Percentiles rank a stretch among this genome's conserved stretches.
These are phyloP conservation scores for Kodamaea sp. DNA, from an alignment of 1,139 yeast genomes.

Conservation along the genomic window DNA sequence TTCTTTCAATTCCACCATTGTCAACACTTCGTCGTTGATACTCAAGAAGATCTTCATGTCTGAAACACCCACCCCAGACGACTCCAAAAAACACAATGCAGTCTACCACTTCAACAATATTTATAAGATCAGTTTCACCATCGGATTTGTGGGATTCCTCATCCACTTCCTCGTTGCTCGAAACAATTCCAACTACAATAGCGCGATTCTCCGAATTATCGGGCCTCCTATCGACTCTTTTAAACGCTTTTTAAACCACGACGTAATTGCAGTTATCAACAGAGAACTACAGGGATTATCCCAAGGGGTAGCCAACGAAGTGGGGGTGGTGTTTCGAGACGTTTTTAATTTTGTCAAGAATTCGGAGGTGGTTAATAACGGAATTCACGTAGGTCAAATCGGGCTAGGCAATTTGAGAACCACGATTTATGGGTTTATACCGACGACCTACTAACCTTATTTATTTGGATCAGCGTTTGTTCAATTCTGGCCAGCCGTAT, in stretches of 20 bases:
- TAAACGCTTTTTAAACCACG: not conserved
- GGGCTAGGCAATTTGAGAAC: slow-evolving; percentile 36
- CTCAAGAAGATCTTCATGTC: slow-evolving; percentile 32
- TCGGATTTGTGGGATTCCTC: slow-evolving; percentile 44
- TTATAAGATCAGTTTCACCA: slow-evolving; percentile 39
- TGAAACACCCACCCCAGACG: slow-evolving; percentile 12
- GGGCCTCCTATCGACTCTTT: slow-evolving; percentile 4
- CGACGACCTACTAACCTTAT: no score
- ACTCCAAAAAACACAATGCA: slow-evolving; percentile 11
- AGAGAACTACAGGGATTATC: slow-evolving; percentile 9
- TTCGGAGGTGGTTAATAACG: slow-evolving; percentile 19
- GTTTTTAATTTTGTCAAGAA: slow-evolving; percentile 16
- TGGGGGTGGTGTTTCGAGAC: slow-evolving; percentile 16
- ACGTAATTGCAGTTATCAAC: not conserved
- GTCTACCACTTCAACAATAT: slow-evolving; percentile 18
- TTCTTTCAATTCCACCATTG: slow-evolving; percentile 30
- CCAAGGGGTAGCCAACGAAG: slow-evolving; percentile 11
- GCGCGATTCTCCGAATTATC: slow-evolving; percentile 11
- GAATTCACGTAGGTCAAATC: slow-evolving; percentile 27
- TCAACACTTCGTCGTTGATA: slow-evolving; percentile 32
- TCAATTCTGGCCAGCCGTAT: no score
- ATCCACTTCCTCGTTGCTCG: slow-evolving; percentile 37
- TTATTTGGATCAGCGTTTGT: no score
- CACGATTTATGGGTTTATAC: slow-evolving; percentile 14
- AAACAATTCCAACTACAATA: slow-evolving; percentile 18